Base-by-base conservation (phyloP, 2,329 filamentous ascomycete species). In the Penicillium sp. region DNA sequence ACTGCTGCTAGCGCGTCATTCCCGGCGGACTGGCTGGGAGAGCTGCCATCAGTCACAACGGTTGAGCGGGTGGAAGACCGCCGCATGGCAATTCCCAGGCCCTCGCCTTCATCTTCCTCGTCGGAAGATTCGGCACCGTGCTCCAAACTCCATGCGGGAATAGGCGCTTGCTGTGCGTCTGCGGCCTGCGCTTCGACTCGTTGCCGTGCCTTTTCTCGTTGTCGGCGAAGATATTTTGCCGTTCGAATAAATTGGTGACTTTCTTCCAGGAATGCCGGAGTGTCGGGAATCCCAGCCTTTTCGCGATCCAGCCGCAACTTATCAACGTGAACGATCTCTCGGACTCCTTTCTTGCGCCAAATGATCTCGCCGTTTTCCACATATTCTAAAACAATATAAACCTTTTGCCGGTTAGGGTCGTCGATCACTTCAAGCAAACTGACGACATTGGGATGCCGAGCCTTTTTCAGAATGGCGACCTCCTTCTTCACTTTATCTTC, bases 391-490 rank as follows among this genome's bases (percentile, higher is more conserved):
- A 97, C 91, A 77, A 99, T 93, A 77, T 99, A 99, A 58, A 99
- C 96, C 77, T 99, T 99, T 77, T 95, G 94, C 54, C 92, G 86
- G 67, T 92, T 91, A 1, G 93, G 93, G 71, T 99, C 94, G 71
- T 99, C 94, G 66, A 99, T 97, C 67, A 99, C 92, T 76, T 99
- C 94, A 60, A 97, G 83, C 34, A 99, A 81, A 65, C 91, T 92
- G 59, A 99, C 94, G 36, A 99, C 91, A 68, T 99, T 97, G n/a
- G 91, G 88, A 73, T 99, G 94, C 26, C 93, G 88, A 50, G 96
- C 96, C 79, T 99, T 99, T 75, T 99, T 99, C 66, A 99, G 81
- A 54, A 99, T 97, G 69, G 94, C 94, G 60, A 99, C 96, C 77
- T 99, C 94, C 71, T 90, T 89, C 78, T 96, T 97, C 52, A 93